phyloP scores from a whole-genome alignment of 169 alveolate species.

The Plasmodium ovale region DNA sequence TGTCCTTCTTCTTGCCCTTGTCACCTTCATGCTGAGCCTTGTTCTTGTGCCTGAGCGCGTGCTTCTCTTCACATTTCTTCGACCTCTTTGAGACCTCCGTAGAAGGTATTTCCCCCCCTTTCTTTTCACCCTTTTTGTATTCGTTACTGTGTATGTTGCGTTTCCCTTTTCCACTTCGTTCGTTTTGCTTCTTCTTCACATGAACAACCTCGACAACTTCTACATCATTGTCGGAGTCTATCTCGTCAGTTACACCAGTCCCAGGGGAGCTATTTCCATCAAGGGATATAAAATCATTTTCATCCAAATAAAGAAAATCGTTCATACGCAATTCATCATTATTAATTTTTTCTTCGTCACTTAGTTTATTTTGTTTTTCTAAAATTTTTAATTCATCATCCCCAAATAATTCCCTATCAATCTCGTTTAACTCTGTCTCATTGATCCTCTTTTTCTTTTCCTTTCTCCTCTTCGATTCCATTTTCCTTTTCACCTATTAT shows the following conservation, averaged over 20 bases:
- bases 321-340: not conserved
- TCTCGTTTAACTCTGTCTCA: constrained; percentile 25
- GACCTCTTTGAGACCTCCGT: too few relatives aligned
- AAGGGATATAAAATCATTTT: constrained; percentile 21
- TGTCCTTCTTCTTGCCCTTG: not conserved
- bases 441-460: not conserved
- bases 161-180: too few relatives aligned
- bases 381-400: constrained; percentile 54
- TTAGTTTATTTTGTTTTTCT: constrained; percentile 1
- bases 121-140: too few relatives aligned
- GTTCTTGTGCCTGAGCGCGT: not conserved
- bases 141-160: too few relatives aligned
- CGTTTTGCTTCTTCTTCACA: not conserved
- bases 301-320: not conserved
- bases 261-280: constrained; percentile 12
- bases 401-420: constrained; percentile 62
- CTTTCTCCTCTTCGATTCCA: constrained; percentile 1
- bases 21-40: too few relatives aligned
- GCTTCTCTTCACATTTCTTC: not conserved
- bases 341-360: not conserved
- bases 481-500: constrained; percentile 8
- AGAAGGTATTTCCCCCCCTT: too few relatives aligned
- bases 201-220: constrained; percentile 20
- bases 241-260: not conserved
- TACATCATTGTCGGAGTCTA: constrained; percentile 11